These are phyloP conservation scores for Cordyceps pruinosa DNA, from an alignment of 2,329 filamentous ascomycete species.

Conservation along the genomic window DNA sequence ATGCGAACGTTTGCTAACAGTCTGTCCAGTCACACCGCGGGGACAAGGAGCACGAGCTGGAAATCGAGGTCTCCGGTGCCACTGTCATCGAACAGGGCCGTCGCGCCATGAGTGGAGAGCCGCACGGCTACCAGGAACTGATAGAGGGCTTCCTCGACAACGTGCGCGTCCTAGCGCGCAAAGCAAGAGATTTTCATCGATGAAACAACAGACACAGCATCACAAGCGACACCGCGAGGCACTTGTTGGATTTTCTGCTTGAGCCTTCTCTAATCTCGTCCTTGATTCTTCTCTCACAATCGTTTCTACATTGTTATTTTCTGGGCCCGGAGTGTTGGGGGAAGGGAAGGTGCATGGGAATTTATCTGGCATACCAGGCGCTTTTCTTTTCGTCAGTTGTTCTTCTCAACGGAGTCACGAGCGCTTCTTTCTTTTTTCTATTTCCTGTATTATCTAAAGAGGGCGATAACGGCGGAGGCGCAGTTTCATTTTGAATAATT, in stretches of 20 bases:
- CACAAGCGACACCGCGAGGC: not conserved
- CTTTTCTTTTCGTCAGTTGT: slow-evolving; percentile 1
- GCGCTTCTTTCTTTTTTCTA: slow-evolving; percentile 2
- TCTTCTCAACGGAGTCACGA: not conserved
- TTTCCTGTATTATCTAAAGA: slow-evolving; percentile 4
- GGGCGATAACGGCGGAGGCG: not conserved
- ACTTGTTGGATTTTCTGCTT: not conserved
- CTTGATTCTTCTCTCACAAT: not conserved
- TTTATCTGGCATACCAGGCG: slow-evolving; percentile 4
- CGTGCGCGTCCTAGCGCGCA: slow-evolving; percentile 50
- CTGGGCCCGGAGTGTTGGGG: not conserved
- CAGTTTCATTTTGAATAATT: slow-evolving; percentile 1
- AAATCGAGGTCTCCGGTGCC: slow-evolving; percentile 64
- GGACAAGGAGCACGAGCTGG: slow-evolving; percentile 71
- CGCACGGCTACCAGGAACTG: slow-evolving; percentile 58
- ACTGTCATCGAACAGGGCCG: slow-evolving; percentile 60
- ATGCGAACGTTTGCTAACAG: slow-evolving; percentile 9
- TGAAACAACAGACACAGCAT: not conserved
- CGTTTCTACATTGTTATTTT: not conserved
- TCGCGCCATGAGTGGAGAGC: slow-evolving; percentile 42
- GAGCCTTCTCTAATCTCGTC: not conserved
- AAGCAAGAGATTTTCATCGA: slow-evolving; percentile 27
- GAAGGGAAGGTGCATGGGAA: not conserved
- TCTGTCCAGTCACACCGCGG: slow-evolving; percentile 23
- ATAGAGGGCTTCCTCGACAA: slow-evolving; percentile 73